Evolutionary conservation across 768 basidiomycete genomes (phyloP).

Genomic region (Lentinula edodes): DNA sequence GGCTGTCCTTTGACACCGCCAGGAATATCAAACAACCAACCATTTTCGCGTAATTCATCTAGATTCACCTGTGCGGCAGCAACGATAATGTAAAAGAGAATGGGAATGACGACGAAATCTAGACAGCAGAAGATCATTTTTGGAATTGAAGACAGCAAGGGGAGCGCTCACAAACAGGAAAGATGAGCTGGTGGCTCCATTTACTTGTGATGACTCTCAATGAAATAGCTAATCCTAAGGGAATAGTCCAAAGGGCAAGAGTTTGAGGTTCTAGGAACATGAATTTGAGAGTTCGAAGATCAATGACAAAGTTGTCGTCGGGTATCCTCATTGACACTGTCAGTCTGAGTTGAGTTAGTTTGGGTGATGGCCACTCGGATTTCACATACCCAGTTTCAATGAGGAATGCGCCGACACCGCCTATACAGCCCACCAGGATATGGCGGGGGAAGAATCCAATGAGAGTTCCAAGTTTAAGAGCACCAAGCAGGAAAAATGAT

Average conservation of each 20-base stretch:
- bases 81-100: constrained; percentile 80
- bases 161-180: constrained; percentile 69
- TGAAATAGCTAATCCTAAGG: constrained; percentile 68
- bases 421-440: constrained; percentile 95
- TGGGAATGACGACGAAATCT: constrained; percentile 81
- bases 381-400: constrained; percentile 73
- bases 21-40: constrained; percentile 87
- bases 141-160: neutral
- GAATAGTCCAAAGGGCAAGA: constrained; percentile 73
- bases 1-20: constrained; percentile 21
- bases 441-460: constrained; percentile 97
- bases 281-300: constrained; percentile 56
- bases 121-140: neutral
- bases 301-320: constrained; percentile 70
- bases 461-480: constrained; percentile 74
- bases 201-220: constrained; percentile 76
- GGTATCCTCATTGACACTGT: constrained; percentile 81
- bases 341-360: constrained; percentile 38
- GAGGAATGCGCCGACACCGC: constrained; percentile 93
- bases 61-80: constrained; percentile 58
- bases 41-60: constrained; percentile 46
- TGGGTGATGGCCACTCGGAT: neutral
- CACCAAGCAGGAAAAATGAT: constrained; percentile 83
- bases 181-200: constrained; percentile 85
- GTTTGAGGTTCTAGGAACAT: constrained; percentile 63